Conservation (phyloP, 2,329 filamentous ascomycete genomes). For the Penicillium sp. region DNA sequence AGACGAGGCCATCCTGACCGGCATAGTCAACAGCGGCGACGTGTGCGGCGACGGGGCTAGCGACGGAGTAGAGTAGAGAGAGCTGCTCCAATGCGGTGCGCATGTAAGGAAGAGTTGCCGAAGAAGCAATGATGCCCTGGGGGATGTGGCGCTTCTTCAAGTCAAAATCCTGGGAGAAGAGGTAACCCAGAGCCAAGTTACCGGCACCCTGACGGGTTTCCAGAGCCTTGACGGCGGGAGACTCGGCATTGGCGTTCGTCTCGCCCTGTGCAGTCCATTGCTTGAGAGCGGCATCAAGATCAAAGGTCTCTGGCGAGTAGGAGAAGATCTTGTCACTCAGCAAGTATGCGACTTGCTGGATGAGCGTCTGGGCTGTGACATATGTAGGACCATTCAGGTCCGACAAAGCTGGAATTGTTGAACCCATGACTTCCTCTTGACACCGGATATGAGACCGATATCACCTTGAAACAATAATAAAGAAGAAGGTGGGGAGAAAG, state of each 20-base stretch:
- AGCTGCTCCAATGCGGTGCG: conserved; percentile 86
- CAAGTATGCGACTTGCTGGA: conserved; percentile 93
- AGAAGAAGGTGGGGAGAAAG: conserved; percentile 23
- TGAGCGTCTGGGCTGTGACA: conserved; percentile 83
- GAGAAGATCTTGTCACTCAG: conserved; percentile 97
- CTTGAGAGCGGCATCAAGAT: conserved; percentile 78
- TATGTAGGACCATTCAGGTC: conserved; percentile 83
- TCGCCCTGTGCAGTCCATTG: conserved; percentile 68
- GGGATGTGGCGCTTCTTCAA: conserved; percentile 85
- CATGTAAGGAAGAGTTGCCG: conserved; percentile 74
- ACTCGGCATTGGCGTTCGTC: conserved; percentile 76
- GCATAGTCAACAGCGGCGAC: conserved; percentile 86
- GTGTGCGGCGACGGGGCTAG: conserved; percentile 89
- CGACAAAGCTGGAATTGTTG: conserved; percentile 45
- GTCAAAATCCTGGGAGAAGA: conserved; percentile 97
- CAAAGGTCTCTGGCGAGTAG: conserved; percentile 90
- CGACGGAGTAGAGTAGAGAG: conserved; percentile 82
- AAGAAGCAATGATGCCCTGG: conserved; percentile 84
- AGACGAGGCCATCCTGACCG: conserved; percentile 66
- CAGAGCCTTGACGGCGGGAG: conserved; percentile 71
- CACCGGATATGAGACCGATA: conserved; percentile 22
- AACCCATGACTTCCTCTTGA: conserved; percentile 32
- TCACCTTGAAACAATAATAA: conserved; percentile 22
- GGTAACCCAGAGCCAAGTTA: conserved; percentile 87
- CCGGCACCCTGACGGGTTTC: conserved; percentile 88